Evolutionary conservation across 1,284 basidiomycete genomes (phyloP).

Genomic region (Coniferiporia weirii): DNA sequence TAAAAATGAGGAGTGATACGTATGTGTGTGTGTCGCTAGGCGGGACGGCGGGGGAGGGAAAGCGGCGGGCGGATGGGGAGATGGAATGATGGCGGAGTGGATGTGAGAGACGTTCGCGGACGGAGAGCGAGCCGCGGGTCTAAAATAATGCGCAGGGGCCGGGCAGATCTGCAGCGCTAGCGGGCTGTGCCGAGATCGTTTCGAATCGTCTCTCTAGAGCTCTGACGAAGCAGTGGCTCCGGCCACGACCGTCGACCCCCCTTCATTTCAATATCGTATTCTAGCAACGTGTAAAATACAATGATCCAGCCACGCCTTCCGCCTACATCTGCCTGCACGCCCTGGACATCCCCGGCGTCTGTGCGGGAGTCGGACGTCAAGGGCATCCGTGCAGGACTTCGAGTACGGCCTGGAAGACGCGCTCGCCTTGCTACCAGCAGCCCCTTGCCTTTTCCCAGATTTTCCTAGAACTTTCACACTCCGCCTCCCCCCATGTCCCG

Average conservation of each 20-base stretch:
- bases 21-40: neutral
- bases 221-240: too few relatives aligned
- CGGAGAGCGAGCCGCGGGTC: neutral
- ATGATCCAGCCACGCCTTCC: too few relatives aligned
- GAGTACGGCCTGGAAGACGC: too few relatives aligned
- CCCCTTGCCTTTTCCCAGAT: too few relatives aligned
- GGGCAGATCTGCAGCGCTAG: constrained; percentile 16
- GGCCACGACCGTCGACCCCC: too few relatives aligned
- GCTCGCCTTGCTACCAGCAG: too few relatives aligned
- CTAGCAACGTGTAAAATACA: too few relatives aligned
- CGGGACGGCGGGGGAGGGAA: neutral
- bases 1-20: neutral
- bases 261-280: neutral
- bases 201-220: neutral
- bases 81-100: constrained; percentile 12
- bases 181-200: constrained; percentile 17
- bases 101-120: constrained; percentile 1
- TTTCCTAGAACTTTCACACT: neutral
- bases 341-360: too few relatives aligned
- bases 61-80: neutral
- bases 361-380: too few relatives aligned
- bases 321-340: neutral
- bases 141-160: constrained; percentile 1
- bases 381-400: too few relatives aligned
- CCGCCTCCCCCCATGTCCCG: neutral